Base-by-base conservation (phyloP, 1,139 yeast species). In the Pichia cactophila region DNA sequence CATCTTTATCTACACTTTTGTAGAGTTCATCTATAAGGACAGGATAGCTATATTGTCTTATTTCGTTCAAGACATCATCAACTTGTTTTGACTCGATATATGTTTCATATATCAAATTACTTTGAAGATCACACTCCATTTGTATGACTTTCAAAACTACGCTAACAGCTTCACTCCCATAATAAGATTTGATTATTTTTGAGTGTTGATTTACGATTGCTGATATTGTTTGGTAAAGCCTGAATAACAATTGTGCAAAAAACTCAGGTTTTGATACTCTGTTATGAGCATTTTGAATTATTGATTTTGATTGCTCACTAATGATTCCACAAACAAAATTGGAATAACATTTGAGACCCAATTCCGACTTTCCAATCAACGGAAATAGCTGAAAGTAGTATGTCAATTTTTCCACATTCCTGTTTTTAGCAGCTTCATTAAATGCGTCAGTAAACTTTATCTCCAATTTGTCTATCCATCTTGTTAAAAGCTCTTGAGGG, bases 381-480 rank as follows among this genome's bases (percentile, higher is more conserved):
- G 99, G 99, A 65, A 92, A 90, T 56, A 89, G 70, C 60, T 86
- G 86, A 68, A 92, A 92, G 63, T 80, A 86, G 49, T 80, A 73
- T 0, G 97, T 87, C 50, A 92, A 69, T 49, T 79, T 75, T 42
- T 77, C 81, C 51, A 86, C 86, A 60, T 88, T 81, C 53, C 79
- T 79, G 0, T 70, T 68, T 26, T 69, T 65, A 1, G 96, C 86
- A 0, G 97, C 96, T 39, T 73, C 74, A 43, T 74, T 74, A 64
- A 92, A 92, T 56, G 81, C 83, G 4, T 70, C 62, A 44, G 75
- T 67, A 61, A 89, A 89, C 2, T 81, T 68, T 2, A 64, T 64
- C 2, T 80, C 80, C 51, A 90, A 71, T 42, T 80, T 74, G 1
- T 69, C 69, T 5, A 80, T 75, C 78, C 95, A 87, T 17, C 71